Conservation (phyloP, 2,329 filamentous ascomycete genomes). For the Diaporthe sp. region DNA sequence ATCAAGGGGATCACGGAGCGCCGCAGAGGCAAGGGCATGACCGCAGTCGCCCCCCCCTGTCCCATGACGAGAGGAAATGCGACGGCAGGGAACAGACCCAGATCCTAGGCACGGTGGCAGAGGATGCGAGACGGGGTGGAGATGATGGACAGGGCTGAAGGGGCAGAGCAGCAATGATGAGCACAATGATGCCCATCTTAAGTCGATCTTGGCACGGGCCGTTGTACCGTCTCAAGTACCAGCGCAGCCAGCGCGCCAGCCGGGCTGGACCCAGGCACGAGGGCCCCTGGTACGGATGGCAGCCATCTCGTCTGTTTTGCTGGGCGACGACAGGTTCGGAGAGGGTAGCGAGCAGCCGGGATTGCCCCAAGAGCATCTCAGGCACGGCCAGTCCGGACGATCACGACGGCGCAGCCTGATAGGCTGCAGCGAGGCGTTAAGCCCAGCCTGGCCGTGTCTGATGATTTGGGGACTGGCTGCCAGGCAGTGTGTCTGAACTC, state of each 20-base stretch:
- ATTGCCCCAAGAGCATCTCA: conserved; percentile 13
- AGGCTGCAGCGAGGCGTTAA: conserved; percentile 24
- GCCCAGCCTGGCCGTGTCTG: conserved; percentile 4
- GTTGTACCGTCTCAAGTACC: conserved; percentile 38
- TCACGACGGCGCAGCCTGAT: conserved; percentile 21
- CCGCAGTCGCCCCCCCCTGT: not conserved
- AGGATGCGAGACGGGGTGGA: conserved; percentile 32
- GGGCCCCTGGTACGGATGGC: conserved; percentile 7
- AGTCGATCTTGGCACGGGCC: conserved; percentile 34
- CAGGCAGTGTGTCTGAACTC: too few relatives aligned
- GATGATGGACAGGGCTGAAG: conserved; percentile 34
- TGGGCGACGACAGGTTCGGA: conserved; percentile 1
- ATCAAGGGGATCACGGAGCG: conserved; percentile 29
- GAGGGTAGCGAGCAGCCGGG: conserved; percentile 29
- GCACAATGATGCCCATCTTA: conserved; percentile 34
- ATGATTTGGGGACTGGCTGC: conserved; percentile 17
- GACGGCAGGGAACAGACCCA: conserved; percentile 9
- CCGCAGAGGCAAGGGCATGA: conserved; percentile 16
- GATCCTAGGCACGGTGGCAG: not conserved
- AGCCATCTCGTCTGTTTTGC: conserved; percentile 36
- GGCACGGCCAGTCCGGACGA: conserved; percentile 27
- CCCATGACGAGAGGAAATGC: conserved; percentile 26
- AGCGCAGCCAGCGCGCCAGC: not conserved
- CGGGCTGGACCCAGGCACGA: not conserved
- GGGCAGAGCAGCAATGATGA: conserved; percentile 25